Percentiles rank a stretch among this genome's conserved stretches.
These are phyloP conservation scores for Picocystis salinarum DNA, from an alignment of 139 green algal genomes.

Conservation along the genomic window DNA sequence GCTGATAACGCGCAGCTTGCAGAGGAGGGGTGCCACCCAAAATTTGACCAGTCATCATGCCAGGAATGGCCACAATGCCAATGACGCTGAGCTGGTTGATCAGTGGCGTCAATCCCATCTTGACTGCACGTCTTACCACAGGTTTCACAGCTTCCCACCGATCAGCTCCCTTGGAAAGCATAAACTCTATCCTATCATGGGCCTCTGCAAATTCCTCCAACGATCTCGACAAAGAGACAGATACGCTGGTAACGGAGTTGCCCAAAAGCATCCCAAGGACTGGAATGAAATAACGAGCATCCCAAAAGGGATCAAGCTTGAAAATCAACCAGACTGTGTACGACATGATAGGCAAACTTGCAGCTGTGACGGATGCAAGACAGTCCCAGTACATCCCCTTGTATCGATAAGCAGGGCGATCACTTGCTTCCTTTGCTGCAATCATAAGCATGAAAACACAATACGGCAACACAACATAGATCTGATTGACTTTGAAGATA, in stretches of 20 bases:
- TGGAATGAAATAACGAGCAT: conserved; percentile 40
- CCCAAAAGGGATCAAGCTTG: conserved; percentile 30
- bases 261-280: conserved; percentile 63
- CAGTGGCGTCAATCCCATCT: conserved; percentile 48
- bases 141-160: conserved; percentile 42
- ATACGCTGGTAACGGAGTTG: conserved; percentile 49
- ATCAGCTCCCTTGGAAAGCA: conserved; percentile 50
- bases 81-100: conserved; percentile 66
- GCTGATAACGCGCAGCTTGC: conserved; percentile 49
- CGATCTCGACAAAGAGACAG: conserved; percentile 40
- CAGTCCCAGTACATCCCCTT: conserved; percentile 32
- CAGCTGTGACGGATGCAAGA: conserved; percentile 15
- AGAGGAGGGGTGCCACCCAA: conserved; percentile 24
- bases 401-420: conserved; percentile 31
- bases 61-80: conserved; percentile 55
- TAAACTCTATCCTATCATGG: conserved; percentile 36
- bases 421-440: conserved; percentile 39
- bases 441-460: conserved; percentile 44
- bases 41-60: conserved; percentile 74
- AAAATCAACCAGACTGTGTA: conserved; percentile 37
- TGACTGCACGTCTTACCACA: conserved; percentile 17
- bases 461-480: conserved; percentile 35
- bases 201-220: conserved; percentile 42
- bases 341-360: conserved; percentile 14
- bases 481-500: conserved; percentile 35